These are phyloP conservation scores for Alternaria metachromatica DNA, from an alignment of 2,329 filamentous ascomycete species.

Conservation along the genomic window DNA sequence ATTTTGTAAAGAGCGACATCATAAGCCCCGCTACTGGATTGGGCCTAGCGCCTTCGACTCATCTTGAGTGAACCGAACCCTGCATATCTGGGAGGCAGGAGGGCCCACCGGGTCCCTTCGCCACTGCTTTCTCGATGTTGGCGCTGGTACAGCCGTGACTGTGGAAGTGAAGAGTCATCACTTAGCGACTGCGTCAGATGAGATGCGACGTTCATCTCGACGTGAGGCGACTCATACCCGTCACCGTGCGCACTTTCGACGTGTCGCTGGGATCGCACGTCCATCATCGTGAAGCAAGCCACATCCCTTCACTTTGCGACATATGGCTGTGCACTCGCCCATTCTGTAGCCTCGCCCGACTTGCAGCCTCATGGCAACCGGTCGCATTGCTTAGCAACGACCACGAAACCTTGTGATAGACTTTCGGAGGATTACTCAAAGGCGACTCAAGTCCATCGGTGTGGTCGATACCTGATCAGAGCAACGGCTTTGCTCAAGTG, in stretches of 20 bases:
- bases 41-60: conserved; percentile 32
- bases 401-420: not conserved
- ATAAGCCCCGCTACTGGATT: conserved; percentile 29
- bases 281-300: conserved; percentile 13
- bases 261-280: conserved; percentile 12
- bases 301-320: conserved; percentile 11
- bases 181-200: not conserved
- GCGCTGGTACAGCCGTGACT: not conserved
- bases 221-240: conserved; percentile 11
- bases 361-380: not conserved
- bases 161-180: conserved; percentile 11
- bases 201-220: not conserved
- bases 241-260: conserved; percentile 20
- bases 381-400: not conserved
- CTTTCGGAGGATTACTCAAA: conserved; percentile 3
- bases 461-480: not conserved
- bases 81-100: too few species aligned
- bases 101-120: not conserved
- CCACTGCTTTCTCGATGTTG: not conserved
- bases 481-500: conserved; percentile 1
- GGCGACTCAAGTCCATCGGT: not conserved
- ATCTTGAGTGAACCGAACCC: conserved; percentile 25
- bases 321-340: not conserved
- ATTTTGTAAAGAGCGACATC: conserved; percentile 36
- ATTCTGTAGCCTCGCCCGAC: not conserved